These are phyloP conservation scores for Trichoderma parareesei DNA, from an alignment of 495 filamentous ascomycete genomes.

Conservation along the genomic window DNA sequence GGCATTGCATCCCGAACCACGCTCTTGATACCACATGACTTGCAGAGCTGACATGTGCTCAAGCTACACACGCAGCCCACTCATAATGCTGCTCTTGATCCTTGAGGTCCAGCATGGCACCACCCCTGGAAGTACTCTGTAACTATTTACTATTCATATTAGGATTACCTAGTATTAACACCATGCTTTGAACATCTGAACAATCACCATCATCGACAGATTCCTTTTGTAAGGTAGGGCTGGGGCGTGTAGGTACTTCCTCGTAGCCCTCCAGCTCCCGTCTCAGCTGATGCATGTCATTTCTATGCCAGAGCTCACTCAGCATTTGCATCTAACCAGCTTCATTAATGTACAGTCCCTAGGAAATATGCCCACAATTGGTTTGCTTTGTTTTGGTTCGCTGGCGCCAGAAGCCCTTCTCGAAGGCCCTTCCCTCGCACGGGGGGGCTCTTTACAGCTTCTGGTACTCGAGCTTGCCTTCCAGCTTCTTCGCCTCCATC, in stretches of 20 bases:
- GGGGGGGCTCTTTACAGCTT: slow-evolving; percentile 59
- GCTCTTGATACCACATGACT: not conserved
- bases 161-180: not conserved
- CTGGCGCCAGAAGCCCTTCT: slow-evolving; percentile 3
- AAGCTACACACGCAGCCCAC: not conserved
- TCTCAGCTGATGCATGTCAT: not conserved
- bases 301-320: slow-evolving; percentile 5
- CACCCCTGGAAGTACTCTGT: not conserved
- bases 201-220: not conserved
- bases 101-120: too few relatives aligned
- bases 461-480: slow-evolving; percentile 96
- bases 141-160: not conserved
- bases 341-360: slow-evolving; percentile 1
- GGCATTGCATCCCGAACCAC: too few relatives aligned
- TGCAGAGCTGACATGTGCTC: not conserved
- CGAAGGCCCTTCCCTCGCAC: not conserved
- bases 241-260: not conserved
- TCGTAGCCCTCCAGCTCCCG: not conserved
- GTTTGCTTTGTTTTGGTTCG: not conserved
- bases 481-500: slow-evolving; percentile 93
- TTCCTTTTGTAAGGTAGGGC: not conserved
- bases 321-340: slow-evolving; percentile 2
- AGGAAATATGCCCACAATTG: not conserved
- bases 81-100: too few relatives aligned
- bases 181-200: not conserved